Evolutionary conservation across 257 asterid genomes (phyloP), one percentile per base, ranked within the genome.

Genomic region (Ajuga chamaepitys): DNA sequence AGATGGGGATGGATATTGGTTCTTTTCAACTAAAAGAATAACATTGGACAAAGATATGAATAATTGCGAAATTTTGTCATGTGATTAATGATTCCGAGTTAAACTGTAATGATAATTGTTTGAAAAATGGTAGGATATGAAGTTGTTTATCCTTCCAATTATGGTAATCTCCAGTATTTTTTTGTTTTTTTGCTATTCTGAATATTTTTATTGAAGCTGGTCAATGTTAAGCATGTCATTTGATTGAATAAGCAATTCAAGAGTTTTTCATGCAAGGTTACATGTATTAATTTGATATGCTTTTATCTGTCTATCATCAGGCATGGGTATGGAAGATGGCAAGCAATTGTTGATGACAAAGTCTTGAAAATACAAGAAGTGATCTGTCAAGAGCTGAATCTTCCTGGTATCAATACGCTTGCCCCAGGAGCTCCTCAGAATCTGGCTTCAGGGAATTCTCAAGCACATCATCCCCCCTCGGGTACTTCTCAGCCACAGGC

Each of bases 291-390:
- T 24, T 32, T 68, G 64, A 55, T 74, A 25, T 64, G 25, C 41
- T 75, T 74, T 51, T 55, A 38, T 53, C 45, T 66, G 34, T 69
- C 51, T 70, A 72, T 70, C 67, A 42, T 75, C 60, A 68, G 99
- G 72, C 99, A 94, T 82, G 99, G 99, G 54, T 94, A 89, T 68
- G 99, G 97, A 70, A 88, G 95, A 86, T 94, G 99, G 99, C 99
- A 94, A 85, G 83, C 97, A 46, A 83, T 94, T 71, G 85, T 88
- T 58, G 99, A 94, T 67, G 99, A 94, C 80, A 94, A 83, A 86
- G 95, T 83, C 64, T 64, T 93, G 80, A 85, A 75, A 70, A 68
- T 94, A 64, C 97, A 90, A 74, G 97, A 90, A 78, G 74, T 84
- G 69, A 90, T 94, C 63, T 94, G 96, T 77, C 89, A 83, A 78